Conservation (phyloP, 371 early-diverging fungal genomes). For the Mortierella sp. region DNA sequence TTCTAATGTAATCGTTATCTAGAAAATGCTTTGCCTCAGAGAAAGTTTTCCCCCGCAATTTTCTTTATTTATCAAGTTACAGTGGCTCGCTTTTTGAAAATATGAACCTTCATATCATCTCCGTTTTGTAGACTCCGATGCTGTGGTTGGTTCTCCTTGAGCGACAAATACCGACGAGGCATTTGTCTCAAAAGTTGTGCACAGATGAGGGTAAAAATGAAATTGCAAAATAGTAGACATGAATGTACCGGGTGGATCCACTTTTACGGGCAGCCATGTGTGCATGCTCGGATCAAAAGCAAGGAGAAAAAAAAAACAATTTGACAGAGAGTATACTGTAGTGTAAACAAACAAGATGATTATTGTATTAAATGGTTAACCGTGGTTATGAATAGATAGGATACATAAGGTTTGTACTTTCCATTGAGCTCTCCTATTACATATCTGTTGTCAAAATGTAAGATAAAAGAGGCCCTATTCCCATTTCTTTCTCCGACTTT, state of each 20-base stretch:
- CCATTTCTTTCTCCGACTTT: slow-evolving; percentile 19
- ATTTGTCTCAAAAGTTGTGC: not conserved
- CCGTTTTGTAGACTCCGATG: slow-evolving; percentile 2
- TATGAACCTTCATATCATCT: not conserved
- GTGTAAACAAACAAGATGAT: not conserved
- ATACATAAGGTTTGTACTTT: not conserved
- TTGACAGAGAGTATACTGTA: not conserved
- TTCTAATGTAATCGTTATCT: too few species aligned
- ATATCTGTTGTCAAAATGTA: too few species aligned
- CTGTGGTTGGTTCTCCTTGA: not conserved
- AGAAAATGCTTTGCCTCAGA: not conserved
- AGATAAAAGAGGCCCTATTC: slow-evolving; percentile 11
- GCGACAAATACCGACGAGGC: not conserved
- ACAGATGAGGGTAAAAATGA: too few species aligned
- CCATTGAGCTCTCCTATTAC: too few species aligned
- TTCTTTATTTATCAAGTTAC: slow-evolving; percentile 27
- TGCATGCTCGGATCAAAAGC: slow-evolving; percentile 1
- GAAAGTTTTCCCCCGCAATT: slow-evolving; percentile 48
- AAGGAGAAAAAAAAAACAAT: not conserved
- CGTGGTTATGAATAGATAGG: not conserved
- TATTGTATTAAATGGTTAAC: not conserved
- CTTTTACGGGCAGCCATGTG: slow-evolving; percentile 10
- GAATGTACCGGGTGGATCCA: slow-evolving; percentile 9
- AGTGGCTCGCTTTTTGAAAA: not conserved
- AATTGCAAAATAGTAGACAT: not conserved